These are phyloP conservation scores for Candida xiaguanensis DNA, from an alignment of 805 yeast species.

Conservation along the genomic window DNA sequence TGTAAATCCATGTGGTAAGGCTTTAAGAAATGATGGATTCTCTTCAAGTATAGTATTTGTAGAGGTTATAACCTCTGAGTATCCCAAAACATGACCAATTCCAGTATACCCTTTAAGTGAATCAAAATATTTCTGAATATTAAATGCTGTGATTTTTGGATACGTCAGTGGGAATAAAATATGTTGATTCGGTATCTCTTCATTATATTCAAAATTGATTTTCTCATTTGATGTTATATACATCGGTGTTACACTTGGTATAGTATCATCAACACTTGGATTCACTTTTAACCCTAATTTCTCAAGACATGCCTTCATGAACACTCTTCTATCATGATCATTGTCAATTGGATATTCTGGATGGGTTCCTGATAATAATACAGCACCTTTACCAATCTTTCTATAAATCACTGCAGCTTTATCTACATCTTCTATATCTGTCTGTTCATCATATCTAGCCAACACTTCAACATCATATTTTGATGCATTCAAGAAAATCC, in stretches of 20 bases:
- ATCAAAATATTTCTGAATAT: slow-evolving; percentile 52
- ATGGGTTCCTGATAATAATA: slow-evolving; percentile 78
- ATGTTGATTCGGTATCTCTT: slow-evolving; percentile 24
- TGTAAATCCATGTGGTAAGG: slow-evolving; percentile 67
- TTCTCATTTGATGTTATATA: slow-evolving; percentile 44
- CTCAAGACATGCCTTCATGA: slow-evolving; percentile 53
- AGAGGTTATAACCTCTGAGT: slow-evolving; percentile 88
- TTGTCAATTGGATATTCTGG: slow-evolving; percentile 72
- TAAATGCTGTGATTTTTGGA: slow-evolving; percentile 63
- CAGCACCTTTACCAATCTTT: slow-evolving; percentile 70
- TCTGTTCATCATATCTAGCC: slow-evolving; percentile 58
- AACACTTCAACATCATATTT: slow-evolving; percentile 63
- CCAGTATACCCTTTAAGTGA: slow-evolving; percentile 28
- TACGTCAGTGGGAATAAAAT: slow-evolving; percentile 39
- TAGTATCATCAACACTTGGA: slow-evolving; percentile 37
- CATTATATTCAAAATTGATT: slow-evolving; percentile 43
- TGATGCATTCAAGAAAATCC: slow-evolving; percentile 74
- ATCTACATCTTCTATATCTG: slow-evolving; percentile 46
- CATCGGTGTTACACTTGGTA: slow-evolving; percentile 70
- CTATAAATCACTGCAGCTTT: slow-evolving; percentile 73
- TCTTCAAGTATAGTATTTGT: slow-evolving; percentile 76
- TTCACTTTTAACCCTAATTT: slow-evolving; percentile 72
- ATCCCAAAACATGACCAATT: slow-evolving; percentile 63
- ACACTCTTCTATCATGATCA: slow-evolving; percentile 49
- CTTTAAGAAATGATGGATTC: slow-evolving; percentile 55